Evolutionary conservation across 495 filamentous ascomycete genomes (phyloP).

Genomic region (Sabuloglossum arenarium): DNA sequence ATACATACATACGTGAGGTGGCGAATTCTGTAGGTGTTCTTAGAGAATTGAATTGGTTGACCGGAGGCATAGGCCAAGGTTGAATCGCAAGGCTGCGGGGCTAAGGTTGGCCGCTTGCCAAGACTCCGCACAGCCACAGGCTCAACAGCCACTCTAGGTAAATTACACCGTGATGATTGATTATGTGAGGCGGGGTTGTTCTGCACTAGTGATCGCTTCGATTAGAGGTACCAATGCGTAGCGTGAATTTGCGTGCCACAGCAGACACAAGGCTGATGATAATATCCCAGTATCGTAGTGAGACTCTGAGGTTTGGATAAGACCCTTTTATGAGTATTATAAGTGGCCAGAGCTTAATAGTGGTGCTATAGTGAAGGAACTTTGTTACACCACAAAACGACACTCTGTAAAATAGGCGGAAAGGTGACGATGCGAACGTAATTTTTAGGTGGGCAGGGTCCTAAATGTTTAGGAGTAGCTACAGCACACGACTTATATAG

Average conservation of each 20-base stretch:
- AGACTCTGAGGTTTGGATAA: constrained; percentile 8
- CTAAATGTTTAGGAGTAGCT: no score
- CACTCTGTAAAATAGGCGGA: constrained; percentile 2
- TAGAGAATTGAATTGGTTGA: constrained; percentile 5
- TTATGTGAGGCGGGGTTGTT: constrained; percentile 1
- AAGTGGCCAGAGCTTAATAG: constrained; percentile 10
- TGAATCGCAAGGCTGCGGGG: constrained; percentile 3
- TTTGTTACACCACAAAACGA: constrained; percentile 5
- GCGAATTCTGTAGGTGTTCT: background rate
- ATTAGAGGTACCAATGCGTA: background rate
- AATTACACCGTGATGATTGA: constrained; percentile 3
- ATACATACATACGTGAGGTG: background rate
- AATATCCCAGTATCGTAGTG: background rate
- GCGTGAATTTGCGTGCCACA: background rate
- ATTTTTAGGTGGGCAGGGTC: no score
- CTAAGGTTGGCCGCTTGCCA: background rate
- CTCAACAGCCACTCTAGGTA: constrained; percentile 2
- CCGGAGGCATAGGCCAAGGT: background rate
- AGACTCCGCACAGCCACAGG: constrained; percentile 3
- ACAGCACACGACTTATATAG: no score
- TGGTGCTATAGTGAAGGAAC: constrained; percentile 8
- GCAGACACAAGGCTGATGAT: background rate
- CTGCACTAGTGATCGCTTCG: background rate
- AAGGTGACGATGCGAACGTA: no score
- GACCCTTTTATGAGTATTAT: constrained; percentile 8